Evolutionary conservation across 148 eudicot species (phyloP).

Genomic region (Polygonum maritimum): DNA sequence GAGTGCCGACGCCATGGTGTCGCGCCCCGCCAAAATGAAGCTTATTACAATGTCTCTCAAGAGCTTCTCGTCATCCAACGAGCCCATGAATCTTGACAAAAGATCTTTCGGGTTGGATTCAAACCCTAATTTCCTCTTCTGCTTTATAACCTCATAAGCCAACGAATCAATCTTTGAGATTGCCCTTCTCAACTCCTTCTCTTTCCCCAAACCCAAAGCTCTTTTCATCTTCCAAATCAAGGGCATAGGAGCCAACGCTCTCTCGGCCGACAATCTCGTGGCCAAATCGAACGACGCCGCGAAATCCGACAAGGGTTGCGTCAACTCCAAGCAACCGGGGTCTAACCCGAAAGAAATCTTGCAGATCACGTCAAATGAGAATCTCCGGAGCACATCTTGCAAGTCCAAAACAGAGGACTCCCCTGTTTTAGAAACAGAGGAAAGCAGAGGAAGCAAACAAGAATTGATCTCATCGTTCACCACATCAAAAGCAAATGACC

Average conservation of each 20-base stretch:
- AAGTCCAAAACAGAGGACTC: conserved; percentile 29
- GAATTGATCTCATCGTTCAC: conserved; percentile 31
- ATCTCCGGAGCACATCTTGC: conserved; percentile 50
- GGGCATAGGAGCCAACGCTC: conserved; percentile 47
- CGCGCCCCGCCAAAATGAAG: conserved; percentile 57
- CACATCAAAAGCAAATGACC: conserved; percentile 43
- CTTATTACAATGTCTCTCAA: conserved; percentile 54
- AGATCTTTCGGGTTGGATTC: conserved; percentile 25
- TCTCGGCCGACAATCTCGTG: conserved; percentile 48
- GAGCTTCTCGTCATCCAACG: conserved; percentile 21
- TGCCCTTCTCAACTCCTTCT: conserved; percentile 36
- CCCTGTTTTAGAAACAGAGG: conserved; percentile 9
- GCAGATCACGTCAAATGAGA: conserved; percentile 55
- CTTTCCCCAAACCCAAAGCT: conserved; percentile 34
- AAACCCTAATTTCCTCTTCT: conserved; percentile 27
- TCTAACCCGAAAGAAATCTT: conserved; percentile 64
- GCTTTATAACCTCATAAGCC: conserved; percentile 44
- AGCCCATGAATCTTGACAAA: conserved; percentile 49
- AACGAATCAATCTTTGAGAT: conserved; percentile 30
- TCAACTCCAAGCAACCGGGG: conserved; percentile 27
- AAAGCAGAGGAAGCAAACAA: conserved; percentile 38
- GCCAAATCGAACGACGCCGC: conserved; percentile 52
- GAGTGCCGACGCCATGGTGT: conserved; percentile 45
- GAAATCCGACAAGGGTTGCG: conserved; percentile 36
- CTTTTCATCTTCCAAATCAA: conserved; percentile 50